phyloP scores from a whole-genome alignment of 176 grass and related monocot species.

The Poa pratensis region DNA sequence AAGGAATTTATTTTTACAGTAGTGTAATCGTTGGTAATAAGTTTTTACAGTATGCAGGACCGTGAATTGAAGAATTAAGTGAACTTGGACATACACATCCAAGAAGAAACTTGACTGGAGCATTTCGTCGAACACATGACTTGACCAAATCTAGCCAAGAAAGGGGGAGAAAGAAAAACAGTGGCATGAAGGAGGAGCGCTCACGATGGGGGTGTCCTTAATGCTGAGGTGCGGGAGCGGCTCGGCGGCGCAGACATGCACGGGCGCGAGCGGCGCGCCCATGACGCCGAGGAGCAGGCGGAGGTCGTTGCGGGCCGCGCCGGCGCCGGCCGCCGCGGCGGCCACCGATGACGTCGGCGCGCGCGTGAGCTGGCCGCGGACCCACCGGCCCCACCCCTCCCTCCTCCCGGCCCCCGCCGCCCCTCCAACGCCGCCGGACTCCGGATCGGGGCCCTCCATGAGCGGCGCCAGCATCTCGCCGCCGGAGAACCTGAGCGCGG shows the following conservation, averaged over 20 bases:
- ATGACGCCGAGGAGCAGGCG: conserved; percentile 72
- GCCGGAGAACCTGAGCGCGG: conserved; percentile 3
- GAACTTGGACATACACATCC: not conserved
- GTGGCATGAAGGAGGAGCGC: not conserved
- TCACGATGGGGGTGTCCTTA: conserved; percentile 84
- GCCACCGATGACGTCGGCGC: conserved; percentile 39
- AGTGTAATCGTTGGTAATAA: not conserved
- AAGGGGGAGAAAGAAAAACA: not conserved
- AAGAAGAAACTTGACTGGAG: not conserved
- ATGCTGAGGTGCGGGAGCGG: conserved; percentile 73
- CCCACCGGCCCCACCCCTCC: conserved; percentile 70
- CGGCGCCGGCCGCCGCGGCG: conserved; percentile 24
- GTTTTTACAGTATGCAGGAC: conserved; percentile 39
- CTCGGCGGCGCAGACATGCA: conserved; percentile 67
- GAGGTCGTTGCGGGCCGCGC: conserved; percentile 56
- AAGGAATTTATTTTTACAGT: not conserved
- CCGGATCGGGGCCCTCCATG: conserved; percentile 84
- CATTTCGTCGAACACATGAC: conserved; percentile 18
- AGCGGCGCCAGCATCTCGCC: conserved; percentile 72
- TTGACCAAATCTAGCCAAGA: not conserved
- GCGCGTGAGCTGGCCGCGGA: conserved; percentile 53
- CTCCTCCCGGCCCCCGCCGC: conserved; percentile 27
- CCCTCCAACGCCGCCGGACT: conserved; percentile 8
- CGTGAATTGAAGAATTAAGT: conserved; percentile 23
- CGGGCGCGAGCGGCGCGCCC: conserved; percentile 71